phyloP scores from a whole-genome alignment of 345 rosid genomes.

The Carallia brachiata region DNA sequence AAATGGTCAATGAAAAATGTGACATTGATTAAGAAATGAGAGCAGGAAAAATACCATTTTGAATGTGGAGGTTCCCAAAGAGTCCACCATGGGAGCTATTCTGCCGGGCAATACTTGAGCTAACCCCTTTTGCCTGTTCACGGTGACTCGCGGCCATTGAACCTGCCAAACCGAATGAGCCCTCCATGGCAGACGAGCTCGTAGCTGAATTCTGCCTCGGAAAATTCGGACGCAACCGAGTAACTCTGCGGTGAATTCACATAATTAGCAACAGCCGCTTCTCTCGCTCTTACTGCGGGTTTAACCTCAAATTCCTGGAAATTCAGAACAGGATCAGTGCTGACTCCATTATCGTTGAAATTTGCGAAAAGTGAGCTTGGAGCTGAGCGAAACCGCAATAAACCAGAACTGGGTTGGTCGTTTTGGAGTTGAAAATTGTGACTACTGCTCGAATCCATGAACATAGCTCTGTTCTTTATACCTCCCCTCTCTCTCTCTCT shows the following conservation, averaged over 20 bases:
- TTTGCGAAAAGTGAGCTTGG: slow-evolving; percentile 58
- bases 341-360: slow-evolving; percentile 29
- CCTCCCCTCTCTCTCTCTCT: neutral
- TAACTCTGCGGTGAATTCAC: slow-evolving; percentile 41
- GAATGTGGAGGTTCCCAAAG: slow-evolving; percentile 54
- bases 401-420: slow-evolving; percentile 56
- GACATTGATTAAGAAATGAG: slow-evolving; percentile 2
- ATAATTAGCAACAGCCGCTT: slow-evolving; percentile 30
- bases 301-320: slow-evolving; percentile 26
- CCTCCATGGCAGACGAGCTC: slow-evolving; percentile 48
- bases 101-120: slow-evolving; percentile 59
- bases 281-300: slow-evolving; percentile 24
- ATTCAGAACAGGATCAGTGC: slow-evolving; percentile 34
- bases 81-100: slow-evolving; percentile 83
- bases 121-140: slow-evolving; percentile 36
- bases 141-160: slow-evolving; percentile 37
- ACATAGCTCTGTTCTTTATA: slow-evolving; percentile 4
- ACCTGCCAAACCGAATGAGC: slow-evolving; percentile 41
- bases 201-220: slow-evolving; percentile 55
- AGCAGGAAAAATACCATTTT: slow-evolving; percentile 57
- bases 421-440: slow-evolving; percentile 35
- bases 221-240: slow-evolving; percentile 74
- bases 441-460: slow-evolving; percentile 63
- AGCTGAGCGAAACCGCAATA: slow-evolving; percentile 82
- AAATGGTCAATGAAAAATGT: neutral